Percentiles rank a stretch among this genome's conserved stretches.
Conservation (phyloP, 495 filamentous ascomycete species). For the Penicillium bialowiezense region DNA sequence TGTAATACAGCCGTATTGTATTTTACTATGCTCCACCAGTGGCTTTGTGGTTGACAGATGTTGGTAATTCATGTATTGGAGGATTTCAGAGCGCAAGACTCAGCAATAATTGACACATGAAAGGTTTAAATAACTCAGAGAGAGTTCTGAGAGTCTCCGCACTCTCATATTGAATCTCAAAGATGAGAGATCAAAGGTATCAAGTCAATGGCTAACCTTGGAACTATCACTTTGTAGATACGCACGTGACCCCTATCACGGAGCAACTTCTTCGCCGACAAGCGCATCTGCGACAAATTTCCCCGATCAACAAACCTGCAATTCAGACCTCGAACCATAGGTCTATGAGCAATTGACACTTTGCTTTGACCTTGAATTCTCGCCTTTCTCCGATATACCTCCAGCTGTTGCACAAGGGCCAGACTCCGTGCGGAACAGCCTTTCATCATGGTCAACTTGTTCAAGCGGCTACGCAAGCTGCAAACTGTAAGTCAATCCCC, state of each 20-base stretch:
- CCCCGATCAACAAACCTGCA: constrained; percentile 22
- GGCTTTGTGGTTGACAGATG: background rate
- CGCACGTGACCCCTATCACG: constrained; percentile 24
- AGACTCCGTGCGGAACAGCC: constrained; percentile 21
- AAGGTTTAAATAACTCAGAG: too few relatives aligned
- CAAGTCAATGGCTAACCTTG: too few relatives aligned
- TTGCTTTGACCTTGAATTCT: background rate
- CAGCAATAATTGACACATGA: background rate
- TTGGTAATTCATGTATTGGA: background rate
- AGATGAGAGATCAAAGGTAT: too few relatives aligned
- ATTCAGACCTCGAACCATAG: background rate
- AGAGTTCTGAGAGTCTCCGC: too few relatives aligned
- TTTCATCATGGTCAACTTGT: constrained; percentile 69
- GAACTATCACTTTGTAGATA: too few relatives aligned
- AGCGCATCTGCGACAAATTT: constrained; percentile 26
- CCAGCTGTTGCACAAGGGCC: constrained; percentile 10
- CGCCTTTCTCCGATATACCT: background rate
- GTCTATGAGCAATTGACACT: background rate
- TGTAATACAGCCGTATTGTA: constrained; percentile 18
- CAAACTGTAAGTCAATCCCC: constrained; percentile 60
- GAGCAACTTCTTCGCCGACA: constrained; percentile 28
- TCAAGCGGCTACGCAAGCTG: constrained; percentile 75
- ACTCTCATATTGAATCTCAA: too few relatives aligned
- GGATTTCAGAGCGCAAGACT: background rate
- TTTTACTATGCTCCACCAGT: background rate